A percentile compares a stretch with the other conserved stretches of the same genome.
These are phyloP conservation scores for Helotiales sp. DNA, from an alignment of 2,329 filamentous ascomycete genomes.

Conservation along the genomic window DNA sequence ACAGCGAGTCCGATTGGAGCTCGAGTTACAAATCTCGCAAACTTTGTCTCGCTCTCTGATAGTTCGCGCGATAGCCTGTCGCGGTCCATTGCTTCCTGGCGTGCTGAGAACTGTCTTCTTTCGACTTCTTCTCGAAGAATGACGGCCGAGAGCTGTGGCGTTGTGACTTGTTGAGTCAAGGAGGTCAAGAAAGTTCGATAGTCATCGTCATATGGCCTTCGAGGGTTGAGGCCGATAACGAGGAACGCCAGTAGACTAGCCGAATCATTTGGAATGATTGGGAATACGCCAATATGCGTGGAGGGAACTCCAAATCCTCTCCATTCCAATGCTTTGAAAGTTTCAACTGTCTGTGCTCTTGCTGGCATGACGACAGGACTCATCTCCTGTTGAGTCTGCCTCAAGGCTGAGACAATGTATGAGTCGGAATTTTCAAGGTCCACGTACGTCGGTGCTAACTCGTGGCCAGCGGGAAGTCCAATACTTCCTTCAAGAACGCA, in stretches of 20 bases:
- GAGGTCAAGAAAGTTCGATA: constrained; percentile 71
- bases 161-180: constrained; percentile 62
- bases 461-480: constrained; percentile 21
- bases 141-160: constrained; percentile 71
- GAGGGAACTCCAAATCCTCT: constrained; percentile 71
- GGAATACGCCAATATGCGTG: constrained; percentile 67
- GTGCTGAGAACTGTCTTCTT: constrained; percentile 57
- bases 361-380: constrained; percentile 16
- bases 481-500: constrained; percentile 26
- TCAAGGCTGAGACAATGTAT: constrained; percentile 15
- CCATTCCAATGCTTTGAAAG: constrained; percentile 64
- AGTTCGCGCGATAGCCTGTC: constrained; percentile 70
- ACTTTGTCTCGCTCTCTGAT: constrained; percentile 65
- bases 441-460: constrained; percentile 15
- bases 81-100: constrained; percentile 69
- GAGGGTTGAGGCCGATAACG: constrained; percentile 71
- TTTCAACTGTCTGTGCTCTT: constrained; percentile 47
- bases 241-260: constrained; percentile 71
- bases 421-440: constrained; percentile 15
- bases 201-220: constrained; percentile 74
- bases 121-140: constrained; percentile 73
- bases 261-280: constrained; percentile 68
- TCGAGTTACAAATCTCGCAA: constrained; percentile 72
- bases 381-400: constrained; percentile 11
- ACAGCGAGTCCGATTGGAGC: constrained; percentile 77